Conservation (phyloP, 208 protist genomes). For the Acanthamoeba quina region DNA sequence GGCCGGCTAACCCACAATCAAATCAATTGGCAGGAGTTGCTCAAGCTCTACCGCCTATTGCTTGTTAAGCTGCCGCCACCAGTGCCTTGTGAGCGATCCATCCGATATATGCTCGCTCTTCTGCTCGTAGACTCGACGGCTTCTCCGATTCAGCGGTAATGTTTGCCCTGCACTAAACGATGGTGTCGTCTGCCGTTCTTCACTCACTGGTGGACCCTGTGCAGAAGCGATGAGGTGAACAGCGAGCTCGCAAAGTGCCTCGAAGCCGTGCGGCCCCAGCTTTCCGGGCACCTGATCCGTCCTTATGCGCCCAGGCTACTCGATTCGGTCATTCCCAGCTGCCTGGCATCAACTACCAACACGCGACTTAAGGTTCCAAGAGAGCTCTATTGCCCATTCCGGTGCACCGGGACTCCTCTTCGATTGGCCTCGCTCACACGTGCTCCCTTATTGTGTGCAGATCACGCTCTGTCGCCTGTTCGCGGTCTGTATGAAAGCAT, state of each 20-base stretch:
- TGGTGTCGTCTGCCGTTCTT: background rate
- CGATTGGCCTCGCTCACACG: too few species aligned
- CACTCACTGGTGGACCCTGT: background rate
- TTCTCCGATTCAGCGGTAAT: background rate
- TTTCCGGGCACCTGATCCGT: background rate
- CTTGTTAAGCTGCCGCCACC: slow-evolving; percentile 37
- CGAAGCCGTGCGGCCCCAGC: slow-evolving; percentile 3
- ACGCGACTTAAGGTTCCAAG: background rate
- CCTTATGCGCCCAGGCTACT: slow-evolving; percentile 15
- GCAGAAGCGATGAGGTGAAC: slow-evolving; percentile 8
- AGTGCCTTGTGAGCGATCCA: background rate
- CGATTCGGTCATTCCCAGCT: background rate
- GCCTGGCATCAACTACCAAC: background rate
- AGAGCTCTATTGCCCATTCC: background rate
- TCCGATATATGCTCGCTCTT: slow-evolving; percentile 23
- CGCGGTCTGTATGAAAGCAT: slow-evolving; percentile 17
- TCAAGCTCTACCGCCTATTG: slow-evolving; percentile 1
- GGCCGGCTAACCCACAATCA: background rate
- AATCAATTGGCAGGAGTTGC: slow-evolving; percentile 7
- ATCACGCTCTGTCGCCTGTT: slow-evolving; percentile 7
- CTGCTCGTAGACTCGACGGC: background rate
- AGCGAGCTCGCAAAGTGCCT: background rate
- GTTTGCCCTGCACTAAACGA: background rate
- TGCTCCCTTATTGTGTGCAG: background rate
- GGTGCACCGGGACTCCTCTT: background rate